Conservation (phyloP, 208 protist genomes). For the Leishmania arabica region DNA sequence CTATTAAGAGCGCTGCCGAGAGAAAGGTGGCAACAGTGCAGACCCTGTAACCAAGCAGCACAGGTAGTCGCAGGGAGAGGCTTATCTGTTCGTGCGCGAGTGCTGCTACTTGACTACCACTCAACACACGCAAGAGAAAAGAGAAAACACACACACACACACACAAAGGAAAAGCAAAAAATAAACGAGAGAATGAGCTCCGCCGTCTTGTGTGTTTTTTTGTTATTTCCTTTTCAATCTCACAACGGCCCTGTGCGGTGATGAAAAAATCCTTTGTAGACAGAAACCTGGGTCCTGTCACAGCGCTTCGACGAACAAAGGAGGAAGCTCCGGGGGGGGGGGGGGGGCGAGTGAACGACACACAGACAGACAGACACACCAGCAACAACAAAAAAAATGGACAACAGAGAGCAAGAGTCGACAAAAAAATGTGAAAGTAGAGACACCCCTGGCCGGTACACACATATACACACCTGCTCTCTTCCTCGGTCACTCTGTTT, state of each 20-base stretch:
- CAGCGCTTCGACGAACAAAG: background rate
- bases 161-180: background rate
- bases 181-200: background rate
- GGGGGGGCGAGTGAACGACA: background rate
- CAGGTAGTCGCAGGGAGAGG: background rate
- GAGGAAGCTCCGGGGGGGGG: background rate
- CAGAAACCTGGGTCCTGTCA: background rate
- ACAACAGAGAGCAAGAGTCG: no score
- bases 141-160: background rate
- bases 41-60: background rate
- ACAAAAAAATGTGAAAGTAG: background rate
- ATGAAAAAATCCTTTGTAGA: background rate
- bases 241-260: background rate
- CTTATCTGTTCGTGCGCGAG: background rate
- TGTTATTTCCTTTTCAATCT: background rate
- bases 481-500: background rate
- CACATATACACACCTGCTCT: background rate
- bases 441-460: background rate
- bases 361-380: background rate
- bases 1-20: background rate
- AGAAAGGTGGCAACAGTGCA: background rate
- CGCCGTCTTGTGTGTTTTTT: background rate
- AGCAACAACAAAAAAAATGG: background rate
- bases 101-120: background rate
- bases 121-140: background rate